These are phyloP conservation scores for Cyberlindnera maritima DNA, from an alignment of 805 yeast genomes.

Conservation along the genomic window DNA sequence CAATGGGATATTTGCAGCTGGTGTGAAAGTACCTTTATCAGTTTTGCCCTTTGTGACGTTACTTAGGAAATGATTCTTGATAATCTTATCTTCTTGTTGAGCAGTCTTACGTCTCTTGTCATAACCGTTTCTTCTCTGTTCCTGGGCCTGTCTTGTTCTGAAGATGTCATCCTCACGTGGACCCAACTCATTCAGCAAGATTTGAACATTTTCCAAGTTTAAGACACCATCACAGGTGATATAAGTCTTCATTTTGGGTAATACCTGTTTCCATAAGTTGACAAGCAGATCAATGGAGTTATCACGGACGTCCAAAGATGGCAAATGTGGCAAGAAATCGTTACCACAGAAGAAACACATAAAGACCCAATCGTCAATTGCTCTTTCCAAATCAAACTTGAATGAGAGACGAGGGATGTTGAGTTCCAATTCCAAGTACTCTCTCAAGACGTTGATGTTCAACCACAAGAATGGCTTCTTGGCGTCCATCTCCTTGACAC, in stretches of 20 bases:
- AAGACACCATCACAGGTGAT: constrained; percentile 89
- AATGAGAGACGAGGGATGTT: constrained; percentile 66
- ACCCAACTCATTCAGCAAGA: constrained; percentile 61
- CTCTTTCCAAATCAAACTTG: constrained; percentile 86
- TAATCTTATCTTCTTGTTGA: constrained; percentile 42
- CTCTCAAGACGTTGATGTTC: constrained; percentile 82
- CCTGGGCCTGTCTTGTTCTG: constrained; percentile 63
- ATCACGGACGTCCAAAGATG: constrained; percentile 92
- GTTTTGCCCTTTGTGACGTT: constrained; percentile 62
- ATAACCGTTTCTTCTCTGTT: constrained; percentile 63
- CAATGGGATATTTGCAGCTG: constrained; percentile 71
- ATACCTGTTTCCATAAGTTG: constrained; percentile 73
- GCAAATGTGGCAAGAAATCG: constrained; percentile 95
- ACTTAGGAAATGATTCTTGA: constrained; percentile 43
- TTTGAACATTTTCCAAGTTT: constrained; percentile 73
- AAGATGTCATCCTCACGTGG: constrained; percentile 77
- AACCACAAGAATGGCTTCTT: constrained; percentile 92
- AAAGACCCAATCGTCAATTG: constrained; percentile 98
- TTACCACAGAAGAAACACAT: constrained; percentile 99
- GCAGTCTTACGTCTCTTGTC: constrained; percentile 54
- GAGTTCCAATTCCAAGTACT: constrained; percentile 82
- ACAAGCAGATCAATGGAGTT: constrained; percentile 84
- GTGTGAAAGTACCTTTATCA: constrained; percentile 70
- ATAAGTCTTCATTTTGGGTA: constrained; percentile 69
- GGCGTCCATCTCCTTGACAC: constrained; percentile 33